Evolutionary conservation across 257 asterid genomes (phyloP), one percentile per base, ranked within the genome.

Genomic region (Jacaranda copaia): DNA sequence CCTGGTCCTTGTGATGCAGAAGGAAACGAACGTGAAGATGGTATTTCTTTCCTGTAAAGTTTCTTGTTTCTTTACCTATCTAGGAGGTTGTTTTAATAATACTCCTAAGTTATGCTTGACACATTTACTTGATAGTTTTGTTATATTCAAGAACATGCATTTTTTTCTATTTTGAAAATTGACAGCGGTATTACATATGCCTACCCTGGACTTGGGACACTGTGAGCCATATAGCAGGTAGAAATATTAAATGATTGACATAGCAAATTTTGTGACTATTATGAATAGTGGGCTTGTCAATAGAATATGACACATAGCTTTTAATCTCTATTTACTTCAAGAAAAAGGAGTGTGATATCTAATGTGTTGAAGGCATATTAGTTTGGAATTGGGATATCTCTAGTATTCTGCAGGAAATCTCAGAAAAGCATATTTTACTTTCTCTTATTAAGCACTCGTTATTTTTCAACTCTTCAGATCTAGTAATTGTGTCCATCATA

Each of bases 21-120:
- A 25, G 97, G 98, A 81, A 88, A 91, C 53, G 96, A 91, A 82
- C 96, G 84, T 1, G 96, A 95, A 85, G 94, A 95, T 79, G 98
- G 99, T 95, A 88, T 78, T 9, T 60, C 38, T 72, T 40, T 58
- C 68, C 42, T 66, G 73, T 77, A 7, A 20, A 69, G 8, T 63
- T 76, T 77, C 73, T 68, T 68, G 13, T 39, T 51, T 57, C 60
- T 72, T 58, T 6, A 48, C 19, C 5, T 42, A 10, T 58, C n/a
- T n/a, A n/a, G n/a, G n/a, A n/a, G n/a, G n/a, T n/a, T n/a, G n/a
- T n/a, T n/a, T n/a, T n/a, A n/a, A n/a, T n/a, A n/a, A n/a, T n/a
- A n/a, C n/a, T n/a, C n/a, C n/a, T n/a, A n/a, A n/a, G n/a, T n/a
- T n/a, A n/a, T n/a, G n/a, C n/a, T n/a, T n/a, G n/a, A n/a, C n/a